Evolutionary conservation across 108 stramenopile species (phyloP).

Genomic region (Fragilariopsis cylindrus): DNA sequence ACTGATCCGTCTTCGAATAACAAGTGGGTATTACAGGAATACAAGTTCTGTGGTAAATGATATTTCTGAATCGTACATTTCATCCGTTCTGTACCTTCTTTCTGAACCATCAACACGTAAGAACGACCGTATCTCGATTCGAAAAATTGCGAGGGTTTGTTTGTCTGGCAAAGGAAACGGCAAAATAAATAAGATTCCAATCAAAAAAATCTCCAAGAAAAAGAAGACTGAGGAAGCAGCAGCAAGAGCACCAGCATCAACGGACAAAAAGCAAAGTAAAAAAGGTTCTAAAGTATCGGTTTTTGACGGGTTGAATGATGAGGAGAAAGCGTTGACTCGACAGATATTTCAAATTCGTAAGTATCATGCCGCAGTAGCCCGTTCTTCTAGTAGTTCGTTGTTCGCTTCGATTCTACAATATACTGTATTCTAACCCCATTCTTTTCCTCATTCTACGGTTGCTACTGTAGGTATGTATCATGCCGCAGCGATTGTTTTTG

Average conservation of each 20-base stretch:
- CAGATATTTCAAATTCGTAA: slow-evolving; percentile 32
- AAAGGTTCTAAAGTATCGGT: not conserved
- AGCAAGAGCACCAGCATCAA: not conserved
- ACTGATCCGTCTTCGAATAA: slow-evolving; percentile 40
- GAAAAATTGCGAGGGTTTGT: slow-evolving; percentile 33
- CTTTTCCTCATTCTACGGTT: not conserved
- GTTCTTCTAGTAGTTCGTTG: slow-evolving; percentile 8
- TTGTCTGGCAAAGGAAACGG: slow-evolving; percentile 14
- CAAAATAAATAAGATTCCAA: slow-evolving; percentile 11
- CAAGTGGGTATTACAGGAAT: slow-evolving; percentile 47
- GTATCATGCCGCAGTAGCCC: slow-evolving; percentile 24
- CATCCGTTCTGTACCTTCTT: slow-evolving; percentile 29
- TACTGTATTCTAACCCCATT: not conserved
- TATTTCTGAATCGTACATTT: slow-evolving; percentile 46
- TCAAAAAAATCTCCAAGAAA: slow-evolving; percentile 13
- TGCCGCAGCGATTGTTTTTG: slow-evolving; percentile 34
- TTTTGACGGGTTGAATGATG: slow-evolving; percentile 2
- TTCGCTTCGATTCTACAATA: no score
- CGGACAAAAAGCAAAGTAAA: not conserved
- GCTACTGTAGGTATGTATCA: not conserved
- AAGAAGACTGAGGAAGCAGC: not conserved
- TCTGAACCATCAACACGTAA: slow-evolving; percentile 20
- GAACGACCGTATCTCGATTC: slow-evolving; percentile 30
- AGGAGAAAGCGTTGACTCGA: slow-evolving; percentile 20
- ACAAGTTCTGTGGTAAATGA: slow-evolving; percentile 42